phyloP scores from a whole-genome alignment of 2,329 filamentous ascomycete species.

The Pestalotiopsis sp. region DNA sequence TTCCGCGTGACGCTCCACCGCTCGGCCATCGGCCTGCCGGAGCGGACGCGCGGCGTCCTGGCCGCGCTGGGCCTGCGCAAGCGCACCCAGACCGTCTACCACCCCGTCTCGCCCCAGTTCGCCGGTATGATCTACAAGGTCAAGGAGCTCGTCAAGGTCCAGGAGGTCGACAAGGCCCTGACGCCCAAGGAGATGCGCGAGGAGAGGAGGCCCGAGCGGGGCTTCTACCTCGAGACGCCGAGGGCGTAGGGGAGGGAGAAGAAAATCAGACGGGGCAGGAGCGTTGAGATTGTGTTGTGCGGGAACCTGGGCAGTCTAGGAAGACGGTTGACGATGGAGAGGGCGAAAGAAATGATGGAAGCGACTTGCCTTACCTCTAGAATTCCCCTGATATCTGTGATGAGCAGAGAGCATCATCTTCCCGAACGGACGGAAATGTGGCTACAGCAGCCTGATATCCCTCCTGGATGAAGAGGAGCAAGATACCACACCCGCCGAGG shows the following conservation, averaged over 20 bases:
- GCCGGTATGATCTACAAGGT: conserved; percentile 93
- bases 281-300: too few relatives aligned
- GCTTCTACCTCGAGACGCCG: conserved; percentile 76
- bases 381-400: too few relatives aligned
- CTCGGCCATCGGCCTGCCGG: conserved; percentile 84
- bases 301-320: too few relatives aligned
- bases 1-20: conserved; percentile 92
- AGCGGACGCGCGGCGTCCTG: conserved; percentile 78
- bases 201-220: conserved; percentile 73
- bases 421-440: too few relatives aligned
- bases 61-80: conserved; percentile 83
- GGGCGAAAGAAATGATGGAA: background rate
- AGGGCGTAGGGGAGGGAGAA: conserved; percentile 16
- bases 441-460: too few relatives aligned
- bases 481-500: background rate
- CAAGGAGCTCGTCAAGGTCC: conserved; percentile 85
- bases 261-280: background rate
- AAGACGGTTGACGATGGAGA: background rate
- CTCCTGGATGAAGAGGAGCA: too few relatives aligned
- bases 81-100: conserved; percentile 86
- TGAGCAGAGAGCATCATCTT: too few relatives aligned
- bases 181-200: conserved; percentile 71
- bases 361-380: background rate
- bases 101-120: conserved; percentile 77
- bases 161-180: conserved; percentile 71